Evolutionary conservation across 2,329 filamentous ascomycete genomes (phyloP), one percentile per base, ranked within the genome.

Genomic region (Fusarium humuli): DNA sequence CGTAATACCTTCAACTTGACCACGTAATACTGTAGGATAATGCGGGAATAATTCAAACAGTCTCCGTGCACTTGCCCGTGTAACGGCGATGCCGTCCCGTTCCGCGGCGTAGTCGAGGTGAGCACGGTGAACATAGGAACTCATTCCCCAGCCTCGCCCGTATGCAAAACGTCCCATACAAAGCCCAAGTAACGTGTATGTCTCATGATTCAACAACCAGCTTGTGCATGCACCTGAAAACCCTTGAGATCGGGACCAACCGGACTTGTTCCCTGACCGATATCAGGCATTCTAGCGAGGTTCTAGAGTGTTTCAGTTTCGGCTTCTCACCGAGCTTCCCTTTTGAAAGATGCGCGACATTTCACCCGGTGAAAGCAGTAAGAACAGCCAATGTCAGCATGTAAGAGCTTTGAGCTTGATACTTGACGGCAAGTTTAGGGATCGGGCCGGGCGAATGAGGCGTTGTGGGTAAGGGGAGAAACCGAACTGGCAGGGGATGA

Each of bases 171-270:
- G 66, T 71, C 58, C 71, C 71, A 74, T 70, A 46, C 37, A 42
- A 44, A 57, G 58, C 48, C 40, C 56, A 66, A 61, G 60, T 75
- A 72, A 68, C 70, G 61, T 63, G 68, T 57, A 44, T 52, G 61
- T 73, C 72, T 73, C 63, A 54, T 70, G 70, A 69, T 75, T 65
- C 55, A 42, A 58, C 57, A n/a, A 58, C 34, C 34, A 56, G 50
- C 18, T 37, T 37, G 34, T 37, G 34, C 18, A 20, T 52, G n/a
- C 6, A 41, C 23, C 34, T 47, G 32, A 53, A 53, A 18, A 53
- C 42, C 71, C 56, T 58, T 57, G 57, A 68, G 58, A 69, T 73
- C 70, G 72, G 72, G 68, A 53, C 63, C 63, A 72, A 73, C 69
- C 70, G 72, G 72, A 59, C 57, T 56, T 66, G 55, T 61, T 34